Evolutionary conservation across 345 rosid species (phyloP), one percentile per base, ranked within the genome.

Genomic region (Salix dunnii): DNA sequence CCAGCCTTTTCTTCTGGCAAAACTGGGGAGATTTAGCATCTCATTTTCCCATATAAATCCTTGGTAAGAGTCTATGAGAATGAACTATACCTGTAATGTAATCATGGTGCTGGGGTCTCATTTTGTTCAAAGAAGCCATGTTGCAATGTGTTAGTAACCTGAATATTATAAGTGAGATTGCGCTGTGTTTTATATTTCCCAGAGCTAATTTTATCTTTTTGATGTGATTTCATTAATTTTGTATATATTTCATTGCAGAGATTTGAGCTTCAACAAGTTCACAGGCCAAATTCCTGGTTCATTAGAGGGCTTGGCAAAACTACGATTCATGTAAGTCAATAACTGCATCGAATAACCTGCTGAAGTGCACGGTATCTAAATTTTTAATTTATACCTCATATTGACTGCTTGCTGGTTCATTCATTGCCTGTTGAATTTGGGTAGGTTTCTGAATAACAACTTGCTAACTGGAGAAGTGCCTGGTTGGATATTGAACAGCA

Each of bases 391-490:
- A 28, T 43, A 17, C 49, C 75, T 70, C 11, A 13, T 51, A 38
- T 0, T 36, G 14, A n/a, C 4, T 1, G 68, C 17, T 31, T 30
- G n/a, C 68, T 64, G 35, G 38, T 31, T 28, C 68, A 11, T 40
- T 23, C 68, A 11, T 40, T 23, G 0, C 12, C 27, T 40, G 33
- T 28, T 8, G 35, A 74, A 62, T 63, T 20, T 35, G n/a, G 63
- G 66, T 12, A 96, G 99, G 89, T 93, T 85, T 82, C 82, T 96
- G 84, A 84, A 81, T 58, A 88, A 92, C 80, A 96, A 96, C 84
- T 87, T 91, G 28, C 83, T 96, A 43, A 85, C 86, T 11, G 99
- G 97, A 82, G 76, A 66, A 38, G 82, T 93, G 66, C 93, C 94
- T 49, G 68, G 2, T 69, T 93, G 91, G 89, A 78, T 89, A 67